Conservation (phyloP, 768 basidiomycete genomes). For the Mycena vulgaris region DNA sequence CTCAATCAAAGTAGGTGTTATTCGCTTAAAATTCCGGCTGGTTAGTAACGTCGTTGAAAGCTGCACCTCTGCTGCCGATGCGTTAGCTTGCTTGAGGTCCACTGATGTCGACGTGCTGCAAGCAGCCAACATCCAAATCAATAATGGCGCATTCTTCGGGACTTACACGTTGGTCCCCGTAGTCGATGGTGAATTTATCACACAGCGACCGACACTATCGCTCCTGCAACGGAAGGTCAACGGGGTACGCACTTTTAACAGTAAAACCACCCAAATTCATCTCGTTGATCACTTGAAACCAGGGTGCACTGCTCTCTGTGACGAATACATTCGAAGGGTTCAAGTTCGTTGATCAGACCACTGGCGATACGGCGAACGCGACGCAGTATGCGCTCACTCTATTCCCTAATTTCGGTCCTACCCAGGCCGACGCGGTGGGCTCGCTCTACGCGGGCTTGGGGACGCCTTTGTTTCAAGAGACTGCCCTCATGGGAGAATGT, state of each 20-base stretch:
- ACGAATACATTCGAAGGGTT: conserved; percentile 49
- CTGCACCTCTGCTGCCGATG: background rate
- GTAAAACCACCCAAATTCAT: too few species aligned
- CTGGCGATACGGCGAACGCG: conserved; percentile 11
- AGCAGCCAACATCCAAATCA: conserved; percentile 39
- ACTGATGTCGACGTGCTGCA: conserved; percentile 39
- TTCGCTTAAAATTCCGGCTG: background rate
- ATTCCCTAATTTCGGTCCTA: conserved; percentile 27
- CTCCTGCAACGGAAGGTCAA: conserved; percentile 45
- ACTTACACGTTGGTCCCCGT: conserved; percentile 47
- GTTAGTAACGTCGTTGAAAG: background rate
- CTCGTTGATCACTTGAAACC: too few species aligned
- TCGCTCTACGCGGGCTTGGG: conserved; percentile 30
- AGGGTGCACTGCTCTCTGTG: conserved; percentile 6
- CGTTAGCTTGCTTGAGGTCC: conserved; percentile 46
- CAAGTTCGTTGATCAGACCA: conserved; percentile 36
- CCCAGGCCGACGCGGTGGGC: conserved; percentile 26
- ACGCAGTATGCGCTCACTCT: conserved; percentile 33
- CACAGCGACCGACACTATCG: conserved; percentile 47
- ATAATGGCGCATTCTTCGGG: conserved; percentile 41
- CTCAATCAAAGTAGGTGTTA: background rate
- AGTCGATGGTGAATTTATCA: conserved; percentile 49
- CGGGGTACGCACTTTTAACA: conserved; percentile 31
- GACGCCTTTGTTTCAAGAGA: conserved; percentile 5
- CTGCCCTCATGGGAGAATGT: conserved; percentile 38